Conservation (phyloP, 768 basidiomycete species). For the Boletus pseudo-olivaceus region DNA sequence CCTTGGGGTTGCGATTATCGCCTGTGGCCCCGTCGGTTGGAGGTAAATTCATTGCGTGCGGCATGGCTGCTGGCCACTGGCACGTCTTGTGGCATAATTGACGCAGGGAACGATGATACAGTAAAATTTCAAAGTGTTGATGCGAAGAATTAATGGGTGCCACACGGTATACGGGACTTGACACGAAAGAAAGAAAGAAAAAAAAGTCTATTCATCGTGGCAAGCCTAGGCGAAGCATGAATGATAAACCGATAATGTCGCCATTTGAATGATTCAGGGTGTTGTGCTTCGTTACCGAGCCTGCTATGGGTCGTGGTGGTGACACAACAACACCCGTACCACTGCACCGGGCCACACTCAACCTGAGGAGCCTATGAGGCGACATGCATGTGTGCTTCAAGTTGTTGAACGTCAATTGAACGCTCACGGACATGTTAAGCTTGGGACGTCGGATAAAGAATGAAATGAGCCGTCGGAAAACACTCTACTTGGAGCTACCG, state of each 20-base stretch:
- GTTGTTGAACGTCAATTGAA: neutral
- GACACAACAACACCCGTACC: no score
- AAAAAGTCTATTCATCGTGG: neutral
- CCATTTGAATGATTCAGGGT: no score
- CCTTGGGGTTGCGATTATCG: neutral
- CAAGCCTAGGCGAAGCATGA: neutral
- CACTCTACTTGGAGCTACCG: no score
- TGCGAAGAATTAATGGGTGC: neutral
- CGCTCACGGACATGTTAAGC: neutral
- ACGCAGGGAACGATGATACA: neutral
- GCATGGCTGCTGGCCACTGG: neutral
- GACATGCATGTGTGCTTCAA: neutral
- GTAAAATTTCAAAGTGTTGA: neutral
- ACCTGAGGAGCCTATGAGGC: no score
- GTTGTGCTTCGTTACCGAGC: no score
- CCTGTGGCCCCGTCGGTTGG: neutral
- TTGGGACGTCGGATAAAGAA: neutral
- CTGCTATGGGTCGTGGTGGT: no score
- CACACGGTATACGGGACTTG: neutral
- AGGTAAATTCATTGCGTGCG: neutral
- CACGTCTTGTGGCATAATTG: neutral
- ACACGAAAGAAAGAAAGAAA: neutral
- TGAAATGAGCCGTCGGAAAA: neutral
- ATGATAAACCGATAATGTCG: no score
- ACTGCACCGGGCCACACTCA: no score